These are phyloP conservation scores for Paramecium tetraurelia DNA, from an alignment of 73 alveolate species.

Conservation along the genomic window DNA sequence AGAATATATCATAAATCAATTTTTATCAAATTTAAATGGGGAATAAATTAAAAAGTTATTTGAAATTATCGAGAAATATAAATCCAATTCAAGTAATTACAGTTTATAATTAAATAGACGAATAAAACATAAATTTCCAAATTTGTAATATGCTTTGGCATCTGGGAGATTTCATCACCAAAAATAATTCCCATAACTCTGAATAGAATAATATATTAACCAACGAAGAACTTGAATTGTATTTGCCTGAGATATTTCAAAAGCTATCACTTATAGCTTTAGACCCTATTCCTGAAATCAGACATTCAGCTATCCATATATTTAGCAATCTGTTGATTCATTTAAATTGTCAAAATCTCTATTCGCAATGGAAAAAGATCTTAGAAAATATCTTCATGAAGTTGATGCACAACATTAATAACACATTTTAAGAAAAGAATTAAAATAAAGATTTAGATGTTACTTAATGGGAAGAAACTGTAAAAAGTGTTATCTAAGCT, in stretches of 20 bases:
- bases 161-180: slow-evolving; percentile 36
- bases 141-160: slow-evolving; percentile 51
- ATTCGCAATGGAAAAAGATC: slow-evolving; percentile 5
- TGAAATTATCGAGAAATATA: slow-evolving; percentile 24
- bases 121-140: slow-evolving; percentile 18
- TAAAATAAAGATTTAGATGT: slow-evolving; percentile 13
- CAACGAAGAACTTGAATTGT: background rate
- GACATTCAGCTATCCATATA: slow-evolving; percentile 47
- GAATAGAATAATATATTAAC: background rate
- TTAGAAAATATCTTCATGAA: background rate
- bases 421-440: background rate
- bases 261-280: background rate
- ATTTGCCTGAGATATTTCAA: slow-evolving; percentile 14
- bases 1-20: slow-evolving; percentile 34
- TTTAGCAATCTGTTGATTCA: slow-evolving; percentile 3
- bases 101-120: background rate
- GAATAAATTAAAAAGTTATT: background rate
- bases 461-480: slow-evolving; percentile 37
- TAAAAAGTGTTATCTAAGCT: slow-evolving; percentile 8
- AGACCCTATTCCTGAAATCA: slow-evolving; percentile 17
- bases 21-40: background rate
- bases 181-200: background rate
- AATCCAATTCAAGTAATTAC: slow-evolving; percentile 24
- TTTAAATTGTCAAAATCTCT: background rate
- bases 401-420: background rate